Percentiles rank a stretch among this genome's conserved stretches.
These are phyloP conservation scores for Pharus latifolius DNA, from an alignment of 176 grass and related monocot genomes.

Conservation along the genomic window DNA sequence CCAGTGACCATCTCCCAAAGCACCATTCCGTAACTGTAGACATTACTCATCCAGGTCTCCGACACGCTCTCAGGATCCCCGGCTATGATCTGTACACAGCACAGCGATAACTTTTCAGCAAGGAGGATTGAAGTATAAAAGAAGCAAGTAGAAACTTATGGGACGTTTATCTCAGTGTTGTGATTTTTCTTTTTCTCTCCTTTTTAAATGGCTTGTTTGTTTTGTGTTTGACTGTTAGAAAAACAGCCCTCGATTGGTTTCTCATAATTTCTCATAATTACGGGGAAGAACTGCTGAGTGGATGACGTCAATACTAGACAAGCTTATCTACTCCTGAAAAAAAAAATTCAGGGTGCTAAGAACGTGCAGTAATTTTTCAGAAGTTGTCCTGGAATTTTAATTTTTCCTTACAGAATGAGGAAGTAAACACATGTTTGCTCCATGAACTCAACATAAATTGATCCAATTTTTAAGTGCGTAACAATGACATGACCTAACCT, in stretches of 20 bases:
- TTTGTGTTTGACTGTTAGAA: neutral
- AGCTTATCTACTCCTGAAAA: neutral
- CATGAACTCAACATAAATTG: neutral
- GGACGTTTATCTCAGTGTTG: neutral
- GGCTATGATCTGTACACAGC: slow-evolving; percentile 59
- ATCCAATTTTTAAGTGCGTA: neutral
- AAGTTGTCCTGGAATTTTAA: neutral
- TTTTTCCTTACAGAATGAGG: neutral
- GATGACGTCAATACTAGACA: neutral
- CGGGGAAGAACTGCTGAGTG: neutral
- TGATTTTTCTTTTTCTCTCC: neutral
- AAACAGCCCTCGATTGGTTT: neutral
- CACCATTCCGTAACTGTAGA: slow-evolving; percentile 93
- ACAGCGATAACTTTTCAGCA: slow-evolving; percentile 9
- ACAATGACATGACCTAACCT: neutral
- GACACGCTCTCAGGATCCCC: slow-evolving; percentile 86
- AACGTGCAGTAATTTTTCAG: neutral
- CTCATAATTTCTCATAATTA: neutral
- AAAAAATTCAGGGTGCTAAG: neutral
- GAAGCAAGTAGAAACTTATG: neutral
- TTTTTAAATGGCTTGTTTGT: neutral
- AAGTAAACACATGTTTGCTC: neutral
- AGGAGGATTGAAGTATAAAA: slow-evolving; percentile 3
- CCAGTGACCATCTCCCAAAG: slow-evolving; percentile 90
- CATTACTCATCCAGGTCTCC: slow-evolving; percentile 94